Conservation (phyloP, 148 eudicot species). For the Rhododendron ovatum region DNA sequence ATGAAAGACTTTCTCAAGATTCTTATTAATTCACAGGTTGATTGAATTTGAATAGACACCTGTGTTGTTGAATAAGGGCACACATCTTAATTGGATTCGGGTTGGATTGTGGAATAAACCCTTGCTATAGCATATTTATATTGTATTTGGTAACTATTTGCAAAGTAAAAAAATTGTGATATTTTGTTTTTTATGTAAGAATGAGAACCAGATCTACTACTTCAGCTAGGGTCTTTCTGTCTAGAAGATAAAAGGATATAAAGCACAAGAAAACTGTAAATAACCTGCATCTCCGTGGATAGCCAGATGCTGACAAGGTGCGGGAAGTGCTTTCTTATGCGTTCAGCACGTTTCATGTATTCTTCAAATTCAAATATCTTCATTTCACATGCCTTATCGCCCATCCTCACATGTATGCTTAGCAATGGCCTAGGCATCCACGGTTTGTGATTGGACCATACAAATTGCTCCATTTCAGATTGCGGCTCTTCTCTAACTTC, state of each 20-base stretch:
- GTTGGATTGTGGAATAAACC: neutral
- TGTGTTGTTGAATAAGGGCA: no score
- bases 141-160: neutral
- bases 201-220: neutral
- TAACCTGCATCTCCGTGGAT: slow-evolving; percentile 92
- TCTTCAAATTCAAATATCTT: slow-evolving; percentile 72
- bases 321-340: slow-evolving; percentile 62
- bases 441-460: slow-evolving; percentile 80
- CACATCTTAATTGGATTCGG: neutral
- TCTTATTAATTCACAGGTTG: no score
- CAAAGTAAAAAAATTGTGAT: neutral
- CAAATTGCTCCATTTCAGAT: slow-evolving; percentile 62
- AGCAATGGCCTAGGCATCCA: slow-evolving; percentile 86
- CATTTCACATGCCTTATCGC: slow-evolving; percentile 96
- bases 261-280: neutral
- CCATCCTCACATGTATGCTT: slow-evolving; percentile 96
- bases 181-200: neutral
- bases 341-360: slow-evolving; percentile 68
- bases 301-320: slow-evolving; percentile 65
- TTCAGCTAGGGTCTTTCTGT: neutral
- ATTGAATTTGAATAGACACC: no score
- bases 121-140: neutral
- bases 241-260: neutral
- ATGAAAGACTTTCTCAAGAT: no score
- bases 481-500: slow-evolving; percentile 12